Base-by-base conservation (phyloP, 2,329 filamentous ascomycete genomes). In the Aspergillus texensis region DNA sequence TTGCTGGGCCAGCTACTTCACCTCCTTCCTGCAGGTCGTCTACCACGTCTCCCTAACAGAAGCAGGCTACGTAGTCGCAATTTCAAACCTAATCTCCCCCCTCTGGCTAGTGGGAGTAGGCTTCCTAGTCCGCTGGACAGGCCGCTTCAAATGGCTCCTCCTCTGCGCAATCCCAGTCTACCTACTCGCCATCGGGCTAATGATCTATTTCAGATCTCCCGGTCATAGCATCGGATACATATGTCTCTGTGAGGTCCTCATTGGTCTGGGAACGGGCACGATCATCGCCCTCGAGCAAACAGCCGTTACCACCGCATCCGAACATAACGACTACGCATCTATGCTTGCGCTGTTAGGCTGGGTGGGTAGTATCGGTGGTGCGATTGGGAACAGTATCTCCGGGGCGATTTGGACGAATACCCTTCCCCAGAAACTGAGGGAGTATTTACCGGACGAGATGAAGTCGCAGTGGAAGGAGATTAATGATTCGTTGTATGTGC, bases 31-130 rank as follows among this genome's bases (percentile, higher is more conserved):
- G 0, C 75, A 78, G 61, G 75, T 78, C 3, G 77, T 78, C 21
- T 72, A 75, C 62, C 63, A 73, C 45, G 66, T 74, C 3, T 67
- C 62, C 21, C 62, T 78, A 4, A 70, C 70, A 4, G 57, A 70
- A 21, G 71, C 77, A 2, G 75, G 75, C 8, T 78, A 78, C 60
- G 70, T 78, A 19, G 84, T 82, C 82, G 80, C 82, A 64, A 78
- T 78, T 64, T 87, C 77, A 58, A 68, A 85, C 74, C 84, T 84
- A 65, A 81, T 79, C n/a, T 83, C 83, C 21, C 86, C 85, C 62
- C 74, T 89, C 8, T 81, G 83, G 71, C 82, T 84, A 6, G 78
- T 88, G 59, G 81, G 83, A 71, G 76, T 85, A 4, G 85, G 84
- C 4, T 71, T 84, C 21, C 62, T 80, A 28, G 83, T 87, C 64